phyloP scores from a whole-genome alignment of 495 filamentous ascomycete species.

The Neurospora pannonica region DNA sequence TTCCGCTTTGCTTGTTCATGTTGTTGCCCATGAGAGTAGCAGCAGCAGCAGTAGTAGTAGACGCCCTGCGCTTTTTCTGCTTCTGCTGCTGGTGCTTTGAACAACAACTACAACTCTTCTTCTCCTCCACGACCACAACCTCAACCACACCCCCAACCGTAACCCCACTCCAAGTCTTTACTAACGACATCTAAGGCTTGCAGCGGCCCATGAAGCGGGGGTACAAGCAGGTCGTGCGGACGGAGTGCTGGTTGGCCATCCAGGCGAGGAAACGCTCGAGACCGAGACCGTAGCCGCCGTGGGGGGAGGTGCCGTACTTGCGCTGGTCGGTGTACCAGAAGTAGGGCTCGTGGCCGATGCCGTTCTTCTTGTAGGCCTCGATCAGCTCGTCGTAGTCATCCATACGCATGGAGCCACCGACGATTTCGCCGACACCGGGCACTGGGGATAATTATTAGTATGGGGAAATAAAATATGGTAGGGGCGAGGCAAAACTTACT shows the following conservation, averaged over 20 bases:
- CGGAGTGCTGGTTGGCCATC: constrained; percentile 87
- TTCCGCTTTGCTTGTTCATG: neutral
- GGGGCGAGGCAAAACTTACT: constrained; percentile 20
- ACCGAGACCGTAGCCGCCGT: constrained; percentile 93
- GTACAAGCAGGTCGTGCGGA: constrained; percentile 82
- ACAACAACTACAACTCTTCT: neutral
- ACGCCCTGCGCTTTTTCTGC: neutral
- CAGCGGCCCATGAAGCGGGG: constrained; percentile 91
- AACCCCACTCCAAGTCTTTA: neutral
- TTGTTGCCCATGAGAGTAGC: neutral
- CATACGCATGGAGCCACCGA: constrained; percentile 96
- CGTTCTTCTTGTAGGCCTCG: constrained; percentile 76
- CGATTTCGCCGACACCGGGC: constrained; percentile 85
- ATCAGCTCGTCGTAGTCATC: constrained; percentile 86
- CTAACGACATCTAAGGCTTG: constrained; percentile 53
- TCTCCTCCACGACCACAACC: neutral
- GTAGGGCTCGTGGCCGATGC: constrained; percentile 76
- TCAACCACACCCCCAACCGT: neutral
- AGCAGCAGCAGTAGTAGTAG: neutral
- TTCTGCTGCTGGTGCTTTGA: neutral
- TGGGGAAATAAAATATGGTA: neutral
- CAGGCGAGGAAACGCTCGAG: constrained; percentile 95
- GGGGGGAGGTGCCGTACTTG: constrained; percentile 91
- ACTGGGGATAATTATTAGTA: neutral
- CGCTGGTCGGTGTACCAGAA: constrained; percentile 99